Evolutionary conservation across 2,329 filamentous ascomycete species (phyloP), one percentile per base, ranked within the genome.

Genomic region (Claviceps pusilla): DNA sequence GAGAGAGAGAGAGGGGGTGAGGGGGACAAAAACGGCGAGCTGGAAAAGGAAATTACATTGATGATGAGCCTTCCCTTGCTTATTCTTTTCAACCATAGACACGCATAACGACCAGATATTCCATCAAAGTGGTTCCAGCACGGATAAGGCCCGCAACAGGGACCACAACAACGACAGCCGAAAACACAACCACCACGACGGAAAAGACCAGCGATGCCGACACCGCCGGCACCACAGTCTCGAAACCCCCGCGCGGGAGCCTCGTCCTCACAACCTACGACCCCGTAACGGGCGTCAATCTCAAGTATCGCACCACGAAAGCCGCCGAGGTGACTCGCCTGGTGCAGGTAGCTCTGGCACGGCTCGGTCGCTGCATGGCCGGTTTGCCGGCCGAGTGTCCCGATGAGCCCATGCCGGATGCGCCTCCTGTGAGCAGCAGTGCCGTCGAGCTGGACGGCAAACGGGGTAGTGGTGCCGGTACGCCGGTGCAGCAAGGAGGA

Each of bases 231-330:
- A 55, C 66, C 51, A 59, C 12, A 2, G 29, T 2, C 9, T 55
- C 60, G 49, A 75, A 76, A 54, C 72, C 79, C 2, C 75, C 83
- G 4, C 77, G 78, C 59, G 89, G 85, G 59, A 80, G 76, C 54
- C 83, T 98, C 52, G 84, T 83, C 4, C 73, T 98, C 57, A 97
- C 95, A 73, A 93, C 93, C 4, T 97, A 83, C 72, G 88, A 96
- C 68, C 86, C 93, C 0, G 74, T 73, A 46, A 86, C 83, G 54
- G 93, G 93, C 64, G 83, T 84, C 55, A 84, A 84, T 57, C 77
- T 98, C 58, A 95, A 96, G 72, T 97, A 96, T 75, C 79, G 81
- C 66, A 98, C 93, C 41, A 85, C 84, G 66, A 95, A 95, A 71
- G 88, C 86, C 24, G 87, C 88, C 24, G 91, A 97, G 71, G 89